Conservation (phyloP, 1,139 yeast genomes). For the Candida sp. region DNA sequence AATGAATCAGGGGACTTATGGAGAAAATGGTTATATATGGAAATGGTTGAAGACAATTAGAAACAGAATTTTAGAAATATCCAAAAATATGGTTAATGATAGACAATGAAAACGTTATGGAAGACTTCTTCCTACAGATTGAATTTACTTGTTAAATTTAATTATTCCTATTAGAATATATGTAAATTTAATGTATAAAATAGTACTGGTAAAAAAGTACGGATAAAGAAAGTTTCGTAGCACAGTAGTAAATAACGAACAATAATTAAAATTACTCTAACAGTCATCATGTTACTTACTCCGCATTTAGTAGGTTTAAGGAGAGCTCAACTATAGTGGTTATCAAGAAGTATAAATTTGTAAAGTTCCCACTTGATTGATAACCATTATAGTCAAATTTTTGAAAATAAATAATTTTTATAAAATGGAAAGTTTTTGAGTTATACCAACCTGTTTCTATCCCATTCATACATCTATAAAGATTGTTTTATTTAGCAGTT, state of each 20-base stretch:
- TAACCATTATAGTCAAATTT: background rate
- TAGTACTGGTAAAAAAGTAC: background rate
- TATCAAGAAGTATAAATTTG: background rate
- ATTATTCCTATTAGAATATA: background rate
- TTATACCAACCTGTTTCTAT: no score
- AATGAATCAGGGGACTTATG: constrained; percentile 84
- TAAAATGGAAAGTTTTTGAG: no score
- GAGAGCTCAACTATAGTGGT: background rate
- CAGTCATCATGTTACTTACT: no score
- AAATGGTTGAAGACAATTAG: constrained; percentile 49
- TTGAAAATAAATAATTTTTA: no score
- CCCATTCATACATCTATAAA: no score
- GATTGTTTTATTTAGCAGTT: no score
- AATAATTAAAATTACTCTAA: no score
- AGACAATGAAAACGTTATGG: background rate
- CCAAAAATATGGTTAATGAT: background rate
- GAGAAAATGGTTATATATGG: constrained; percentile 83
- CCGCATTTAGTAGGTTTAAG: background rate
- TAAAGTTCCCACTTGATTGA: background rate
- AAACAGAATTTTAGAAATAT: background rate
- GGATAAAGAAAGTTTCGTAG: no score
- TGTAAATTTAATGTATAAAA: background rate
- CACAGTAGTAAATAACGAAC: no score
- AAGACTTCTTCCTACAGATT: no score
- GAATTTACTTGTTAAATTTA: no score